phyloP scores from a whole-genome alignment of 352 stramenopile species.

The Phytopythium delawarense region DNA sequence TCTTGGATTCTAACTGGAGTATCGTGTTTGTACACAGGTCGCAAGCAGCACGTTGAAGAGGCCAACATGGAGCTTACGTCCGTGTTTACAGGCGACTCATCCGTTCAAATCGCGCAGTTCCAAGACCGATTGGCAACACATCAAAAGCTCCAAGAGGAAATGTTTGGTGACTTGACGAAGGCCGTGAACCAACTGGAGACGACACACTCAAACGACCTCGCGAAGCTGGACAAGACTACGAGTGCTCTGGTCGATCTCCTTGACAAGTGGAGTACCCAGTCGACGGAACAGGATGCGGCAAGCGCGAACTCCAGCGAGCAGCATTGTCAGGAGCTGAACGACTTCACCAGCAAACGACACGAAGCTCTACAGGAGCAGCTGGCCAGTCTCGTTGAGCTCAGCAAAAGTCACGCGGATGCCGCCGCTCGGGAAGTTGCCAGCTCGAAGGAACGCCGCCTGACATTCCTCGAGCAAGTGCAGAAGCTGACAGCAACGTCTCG shows the following conservation, averaged over 20 bases:
- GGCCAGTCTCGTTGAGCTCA: slow-evolving; percentile 26
- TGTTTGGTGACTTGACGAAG: slow-evolving; percentile 38
- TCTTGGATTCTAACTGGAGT: background rate
- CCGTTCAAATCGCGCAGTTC: slow-evolving; percentile 41
- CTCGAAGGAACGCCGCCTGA: slow-evolving; percentile 23
- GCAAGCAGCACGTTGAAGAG: slow-evolving; percentile 37
- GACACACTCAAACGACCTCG: slow-evolving; percentile 38
- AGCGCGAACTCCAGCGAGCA: slow-evolving; percentile 12
- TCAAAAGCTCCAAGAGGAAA: slow-evolving; percentile 37
- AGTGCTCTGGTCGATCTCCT: slow-evolving; percentile 29
- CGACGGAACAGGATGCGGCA: slow-evolving; percentile 12
- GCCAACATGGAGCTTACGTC: slow-evolving; percentile 44
- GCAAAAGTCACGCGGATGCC: slow-evolving; percentile 24
- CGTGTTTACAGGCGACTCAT: slow-evolving; percentile 37
- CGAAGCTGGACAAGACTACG: slow-evolving; percentile 28
- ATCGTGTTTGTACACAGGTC: slow-evolving; percentile 22
- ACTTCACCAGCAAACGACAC: slow-evolving; percentile 22
- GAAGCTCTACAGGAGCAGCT: slow-evolving; percentile 28
- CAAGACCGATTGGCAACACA: slow-evolving; percentile 42
- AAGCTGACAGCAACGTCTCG: slow-evolving; percentile 24
- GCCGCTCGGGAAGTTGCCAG: slow-evolving; percentile 22
- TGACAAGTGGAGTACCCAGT: slow-evolving; percentile 20
- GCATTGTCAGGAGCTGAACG: slow-evolving; percentile 21
- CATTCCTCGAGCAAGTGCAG: slow-evolving; percentile 30
- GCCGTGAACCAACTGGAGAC: slow-evolving; percentile 45